phyloP scores from a whole-genome alignment of 2,329 filamentous ascomycete genomes.

The Sporothrix euskadiensis region DNA sequence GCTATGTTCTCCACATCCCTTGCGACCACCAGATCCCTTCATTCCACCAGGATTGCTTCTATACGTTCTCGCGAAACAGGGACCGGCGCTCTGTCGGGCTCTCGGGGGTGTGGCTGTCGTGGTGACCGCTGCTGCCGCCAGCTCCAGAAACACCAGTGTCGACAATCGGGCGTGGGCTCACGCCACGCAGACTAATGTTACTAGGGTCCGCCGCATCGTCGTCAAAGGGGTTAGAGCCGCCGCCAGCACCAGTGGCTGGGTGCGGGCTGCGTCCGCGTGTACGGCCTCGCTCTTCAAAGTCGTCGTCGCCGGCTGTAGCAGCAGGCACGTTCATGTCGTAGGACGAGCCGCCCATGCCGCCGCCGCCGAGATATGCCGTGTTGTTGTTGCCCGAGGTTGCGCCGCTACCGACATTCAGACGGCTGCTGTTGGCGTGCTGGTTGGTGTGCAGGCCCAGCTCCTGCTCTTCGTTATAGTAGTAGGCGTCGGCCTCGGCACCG shows the following conservation, averaged over 20 bases:
- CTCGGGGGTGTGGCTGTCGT: constrained; percentile 46
- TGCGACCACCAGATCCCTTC: constrained; percentile 5
- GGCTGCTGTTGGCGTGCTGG: constrained; percentile 37
- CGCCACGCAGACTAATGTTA: constrained; percentile 63
- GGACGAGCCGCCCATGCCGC: constrained; percentile 39
- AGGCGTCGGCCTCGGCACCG: constrained; percentile 66
- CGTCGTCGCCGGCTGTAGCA: constrained; percentile 36
- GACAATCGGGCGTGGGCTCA: constrained; percentile 71
- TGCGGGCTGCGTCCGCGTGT: constrained; percentile 46
- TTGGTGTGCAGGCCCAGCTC: constrained; percentile 59
- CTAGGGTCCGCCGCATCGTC: constrained; percentile 60
- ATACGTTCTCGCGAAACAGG: constrained; percentile 70
- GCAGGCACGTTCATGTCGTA: constrained; percentile 54
- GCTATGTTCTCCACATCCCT: neutral
- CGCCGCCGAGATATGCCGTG: constrained; percentile 31
- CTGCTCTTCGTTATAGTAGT: constrained; percentile 69
- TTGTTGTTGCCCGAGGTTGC: constrained; percentile 24
- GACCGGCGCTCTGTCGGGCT: constrained; percentile 69
- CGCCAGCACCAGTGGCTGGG: constrained; percentile 35
- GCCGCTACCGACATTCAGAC: constrained; percentile 15
- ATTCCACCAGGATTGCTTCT: constrained; percentile 22
- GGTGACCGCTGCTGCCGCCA: constrained; percentile 34
- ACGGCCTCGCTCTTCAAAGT: constrained; percentile 44
- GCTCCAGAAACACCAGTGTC: constrained; percentile 44
- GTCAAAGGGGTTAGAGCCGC: constrained; percentile 66